Evolutionary conservation across 257 asterid species (phyloP), one percentile per base, ranked within the genome.

Genomic region (Solanum neorickii): DNA sequence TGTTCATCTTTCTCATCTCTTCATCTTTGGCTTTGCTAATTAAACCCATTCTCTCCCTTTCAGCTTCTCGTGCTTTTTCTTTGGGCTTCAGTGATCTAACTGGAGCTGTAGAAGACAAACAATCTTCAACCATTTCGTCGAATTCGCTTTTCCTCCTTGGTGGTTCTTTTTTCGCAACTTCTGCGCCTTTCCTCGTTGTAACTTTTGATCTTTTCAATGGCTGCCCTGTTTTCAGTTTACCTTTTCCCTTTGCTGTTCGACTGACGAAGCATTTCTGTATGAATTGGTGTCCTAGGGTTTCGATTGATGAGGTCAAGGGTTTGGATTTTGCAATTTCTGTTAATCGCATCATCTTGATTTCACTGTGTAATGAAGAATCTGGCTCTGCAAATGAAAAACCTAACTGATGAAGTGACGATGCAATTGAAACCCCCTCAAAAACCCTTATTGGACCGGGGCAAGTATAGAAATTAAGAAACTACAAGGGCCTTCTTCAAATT

Each of bases 171-270:
- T 42, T 42, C 3, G 91, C 29, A 23, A 92, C 21, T 33, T 39
- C 91, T 9, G 92, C 41, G 33, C 98, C 96, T 90, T 94, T 94
- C 82, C 92, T 97, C 0, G 90, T 92, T 5, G 97, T 90, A 44
- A 95, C 89, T 88, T 92, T 95, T 3, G 95, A 92, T 52, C 94
- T 91, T 88, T 94, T 97, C 90, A 95, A 89, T 33, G 91, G 87
- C 86, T 90, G 93, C 16, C 92, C 96, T 5, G 91, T 85, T 91
- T 97, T 97, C 82, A 93, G 8, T 90, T 97, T 97, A 9, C 90
- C 93, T 87, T 97, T 97, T 12, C 99, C 99, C 88, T 95, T 96
- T 2, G 98, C 98, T 11, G 98, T 97, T 70, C 98, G 92, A 89
- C 98, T 97, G 82, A 97, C 99, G 3, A 90, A 91, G 87, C 99